These are phyloP conservation scores for Eutypa lata DNA, from an alignment of 2,329 filamentous ascomycete species.

Conservation along the genomic window DNA sequence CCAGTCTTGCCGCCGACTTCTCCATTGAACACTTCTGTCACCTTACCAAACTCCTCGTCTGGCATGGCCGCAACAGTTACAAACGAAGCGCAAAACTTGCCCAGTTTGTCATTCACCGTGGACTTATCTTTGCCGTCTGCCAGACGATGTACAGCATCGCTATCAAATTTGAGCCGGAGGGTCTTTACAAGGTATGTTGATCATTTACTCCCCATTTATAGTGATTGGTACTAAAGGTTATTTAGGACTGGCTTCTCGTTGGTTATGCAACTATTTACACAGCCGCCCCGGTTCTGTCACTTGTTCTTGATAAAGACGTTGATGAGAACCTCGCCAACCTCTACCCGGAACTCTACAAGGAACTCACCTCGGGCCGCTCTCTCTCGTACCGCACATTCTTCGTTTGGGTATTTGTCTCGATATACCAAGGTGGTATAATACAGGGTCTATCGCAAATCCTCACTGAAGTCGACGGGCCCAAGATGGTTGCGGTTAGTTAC, in stretches of 20 bases:
- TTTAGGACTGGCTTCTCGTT: constrained; percentile 88
- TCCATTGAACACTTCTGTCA: constrained; percentile 95
- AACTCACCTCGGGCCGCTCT: constrained; percentile 83
- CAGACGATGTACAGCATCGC: constrained; percentile 98
- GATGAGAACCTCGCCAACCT: constrained; percentile 91
- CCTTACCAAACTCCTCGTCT: constrained; percentile 93
- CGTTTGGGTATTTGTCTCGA: constrained; percentile 89
- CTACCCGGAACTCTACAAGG: constrained; percentile 96
- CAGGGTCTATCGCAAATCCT: constrained; percentile 91
- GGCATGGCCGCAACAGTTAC: constrained; percentile 97
- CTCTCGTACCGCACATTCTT: constrained; percentile 94
- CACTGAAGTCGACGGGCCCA: constrained; percentile 68
- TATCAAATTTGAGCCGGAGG: constrained; percentile 86
- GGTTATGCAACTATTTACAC: constrained; percentile 97
- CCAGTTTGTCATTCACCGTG: constrained; percentile 97
- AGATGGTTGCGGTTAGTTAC: constrained; percentile 88
- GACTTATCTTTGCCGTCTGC: constrained; percentile 90
- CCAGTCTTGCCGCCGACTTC: constrained; percentile 92
- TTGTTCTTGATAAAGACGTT: constrained; percentile 92
- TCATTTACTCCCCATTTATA: not conserved
- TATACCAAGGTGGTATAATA: constrained; percentile 94
- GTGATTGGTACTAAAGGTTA: constrained; percentile 17
- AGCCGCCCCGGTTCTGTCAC: constrained; percentile 84
- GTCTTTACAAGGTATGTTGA: constrained; percentile 69
- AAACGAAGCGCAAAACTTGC: constrained; percentile 93